A percentile compares a stretch with the other conserved stretches of the same genome.
Conservation (phyloP, 2,329 filamentous ascomycete species). For the Aureobasidium musti region DNA sequence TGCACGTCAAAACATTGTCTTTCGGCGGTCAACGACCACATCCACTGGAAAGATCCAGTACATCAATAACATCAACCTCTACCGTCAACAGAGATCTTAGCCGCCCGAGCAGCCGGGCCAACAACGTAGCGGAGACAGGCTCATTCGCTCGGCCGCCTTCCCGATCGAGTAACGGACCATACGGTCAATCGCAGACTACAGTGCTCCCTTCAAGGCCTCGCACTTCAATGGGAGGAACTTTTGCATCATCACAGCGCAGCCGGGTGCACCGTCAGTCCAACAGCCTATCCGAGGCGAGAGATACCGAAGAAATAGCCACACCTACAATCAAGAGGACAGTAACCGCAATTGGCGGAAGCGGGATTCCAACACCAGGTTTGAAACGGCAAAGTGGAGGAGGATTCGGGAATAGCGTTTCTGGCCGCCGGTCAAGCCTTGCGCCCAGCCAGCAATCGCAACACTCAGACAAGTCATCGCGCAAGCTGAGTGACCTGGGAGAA, state of each 20-base stretch:
- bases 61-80: slow-evolving; percentile 33
- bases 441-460: slow-evolving; percentile 27
- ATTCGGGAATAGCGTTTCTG: slow-evolving; percentile 25
- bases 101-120: slow-evolving; percentile 73
- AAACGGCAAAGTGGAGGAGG: slow-evolving; percentile 53
- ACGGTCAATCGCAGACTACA: slow-evolving; percentile 42
- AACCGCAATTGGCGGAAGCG: slow-evolving; percentile 48
- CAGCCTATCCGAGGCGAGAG: slow-evolving; percentile 36
- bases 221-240: slow-evolving; percentile 68
- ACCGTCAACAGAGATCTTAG: slow-evolving; percentile 42
- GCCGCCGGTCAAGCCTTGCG: slow-evolving; percentile 29
- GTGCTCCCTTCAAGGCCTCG: slow-evolving; percentile 58
- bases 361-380: slow-evolving; percentile 55
- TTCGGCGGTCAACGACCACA: slow-evolving; percentile 48
- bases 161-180: slow-evolving; percentile 5
- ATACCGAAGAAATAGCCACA: slow-evolving; percentile 37
- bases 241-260: slow-evolving; percentile 38
- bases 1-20: slow-evolving; percentile 51
- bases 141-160: slow-evolving; percentile 19
- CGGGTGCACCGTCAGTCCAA: slow-evolving; percentile 35
- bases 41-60: slow-evolving; percentile 33
- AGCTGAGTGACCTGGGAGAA: slow-evolving; percentile 41
- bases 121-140: slow-evolving; percentile 56
- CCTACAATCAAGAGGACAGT: slow-evolving; percentile 47
- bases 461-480: slow-evolving; percentile 29